Evolutionary conservation across 164 flowering plant genomes (phyloP).

Genomic region (Liriodendron chinense): DNA sequence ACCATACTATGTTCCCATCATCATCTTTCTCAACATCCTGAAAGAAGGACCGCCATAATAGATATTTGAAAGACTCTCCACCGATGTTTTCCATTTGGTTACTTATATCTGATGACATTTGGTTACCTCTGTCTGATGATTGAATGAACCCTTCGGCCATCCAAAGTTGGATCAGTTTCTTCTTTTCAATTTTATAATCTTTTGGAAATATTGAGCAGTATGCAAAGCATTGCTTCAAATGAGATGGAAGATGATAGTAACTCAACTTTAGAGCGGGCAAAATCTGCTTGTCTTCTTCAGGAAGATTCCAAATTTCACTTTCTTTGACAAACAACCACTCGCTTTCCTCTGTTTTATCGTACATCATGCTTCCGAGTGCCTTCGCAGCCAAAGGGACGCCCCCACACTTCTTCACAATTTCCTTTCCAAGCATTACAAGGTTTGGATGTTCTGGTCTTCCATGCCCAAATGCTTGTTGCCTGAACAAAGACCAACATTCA

Average conservation of each 20-base stretch:
- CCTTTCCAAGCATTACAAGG: background rate
- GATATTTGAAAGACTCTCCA: background rate
- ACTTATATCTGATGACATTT: no score
- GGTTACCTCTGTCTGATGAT: background rate
- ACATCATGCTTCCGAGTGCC: conserved; percentile 9
- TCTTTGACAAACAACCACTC: conserved; percentile 14
- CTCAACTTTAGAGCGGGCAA: conserved; percentile 17
- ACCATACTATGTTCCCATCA: conserved; percentile 1
- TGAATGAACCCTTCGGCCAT: conserved; percentile 17
- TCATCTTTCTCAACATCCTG: background rate
- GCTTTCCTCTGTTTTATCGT: background rate
- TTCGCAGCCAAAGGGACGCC: conserved; percentile 17
- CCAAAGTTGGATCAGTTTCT: conserved; percentile 15
- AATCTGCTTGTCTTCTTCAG: background rate
- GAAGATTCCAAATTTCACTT: conserved; percentile 10
- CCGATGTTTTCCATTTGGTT: conserved; percentile 9
- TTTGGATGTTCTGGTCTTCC: background rate
- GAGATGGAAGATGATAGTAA: conserved; percentile 16
- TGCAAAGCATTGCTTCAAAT: conserved; percentile 19
- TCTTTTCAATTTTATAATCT: background rate
- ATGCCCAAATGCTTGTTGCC: background rate
- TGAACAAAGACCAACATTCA: conserved; percentile 9
- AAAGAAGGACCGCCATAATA: conserved; percentile 10
- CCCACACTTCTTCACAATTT: conserved; percentile 11
- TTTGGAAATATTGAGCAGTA: conserved; percentile 22